Percentiles rank a stretch among this genome's conserved stretches.
Conservation (phyloP, 2,329 filamentous ascomycete species). For the Graphium sp. region DNA sequence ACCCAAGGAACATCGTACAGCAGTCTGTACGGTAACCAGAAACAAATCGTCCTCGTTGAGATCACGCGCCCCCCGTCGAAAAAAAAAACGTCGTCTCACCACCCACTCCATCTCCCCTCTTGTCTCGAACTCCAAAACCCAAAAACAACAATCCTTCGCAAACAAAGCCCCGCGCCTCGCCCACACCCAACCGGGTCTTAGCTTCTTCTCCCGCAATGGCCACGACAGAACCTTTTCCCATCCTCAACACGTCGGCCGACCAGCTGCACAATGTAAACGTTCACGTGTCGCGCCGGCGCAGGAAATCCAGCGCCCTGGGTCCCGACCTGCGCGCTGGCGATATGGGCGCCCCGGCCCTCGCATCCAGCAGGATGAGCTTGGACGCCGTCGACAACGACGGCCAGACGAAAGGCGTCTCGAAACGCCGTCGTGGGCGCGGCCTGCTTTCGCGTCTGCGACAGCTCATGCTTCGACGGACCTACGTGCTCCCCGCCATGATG, state of each 20-base stretch:
- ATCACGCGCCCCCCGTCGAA: too few species aligned
- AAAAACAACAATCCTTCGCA: too few species aligned
- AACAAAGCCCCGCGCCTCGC: too few species aligned
- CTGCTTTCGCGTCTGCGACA: slow-evolving; percentile 29
- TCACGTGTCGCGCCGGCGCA: slow-evolving; percentile 25
- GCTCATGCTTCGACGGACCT: slow-evolving; percentile 43
- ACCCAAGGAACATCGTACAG: too few species aligned
- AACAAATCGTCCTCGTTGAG: too few species aligned
- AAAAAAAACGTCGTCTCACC: too few species aligned
- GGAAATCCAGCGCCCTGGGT: slow-evolving; percentile 38
- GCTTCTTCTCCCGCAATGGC: slow-evolving; percentile 24
- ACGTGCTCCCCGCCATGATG: slow-evolving; percentile 50
- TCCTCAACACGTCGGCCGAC: slow-evolving; percentile 32
- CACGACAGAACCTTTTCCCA: slow-evolving; percentile 35
- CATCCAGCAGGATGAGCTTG: slow-evolving; percentile 21
- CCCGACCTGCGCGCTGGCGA: slow-evolving; percentile 35
- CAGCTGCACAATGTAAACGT: slow-evolving; percentile 23
- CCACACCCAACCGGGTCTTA: neutral
- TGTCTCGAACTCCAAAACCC: too few species aligned
- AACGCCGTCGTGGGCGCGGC: slow-evolving; percentile 37
- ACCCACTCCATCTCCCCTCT: too few species aligned
- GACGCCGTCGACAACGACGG: slow-evolving; percentile 1
- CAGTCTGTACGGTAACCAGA: too few species aligned
- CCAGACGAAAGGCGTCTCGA: slow-evolving; percentile 22
- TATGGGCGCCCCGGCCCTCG: slow-evolving; percentile 35